A percentile compares a stretch with the other conserved stretches of the same genome.
Evolutionary conservation across 176 grass and related monocot species (phyloP).

Genomic region (Avena insularis): DNA sequence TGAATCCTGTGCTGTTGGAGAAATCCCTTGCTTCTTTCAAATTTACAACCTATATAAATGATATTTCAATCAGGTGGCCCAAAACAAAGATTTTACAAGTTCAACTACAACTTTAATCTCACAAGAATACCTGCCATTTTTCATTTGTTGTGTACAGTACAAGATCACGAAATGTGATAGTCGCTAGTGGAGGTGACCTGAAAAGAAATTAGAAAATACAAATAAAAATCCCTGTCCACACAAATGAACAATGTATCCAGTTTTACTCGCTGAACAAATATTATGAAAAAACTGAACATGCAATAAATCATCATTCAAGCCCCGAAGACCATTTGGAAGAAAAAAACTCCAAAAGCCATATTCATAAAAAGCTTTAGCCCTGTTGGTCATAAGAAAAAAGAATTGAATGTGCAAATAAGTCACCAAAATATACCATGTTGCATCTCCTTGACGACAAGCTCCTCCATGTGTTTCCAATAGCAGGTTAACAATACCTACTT

Average conservation of each 20-base stretch:
- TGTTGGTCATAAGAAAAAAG: constrained; percentile 13
- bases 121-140: constrained; percentile 91
- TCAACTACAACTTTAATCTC: constrained; percentile 31
- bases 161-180: constrained; percentile 90
- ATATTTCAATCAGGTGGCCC: constrained; percentile 36
- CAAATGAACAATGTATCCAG: neutral
- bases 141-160: constrained; percentile 97
- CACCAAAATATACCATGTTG: constrained; percentile 72
- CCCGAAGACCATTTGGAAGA: neutral
- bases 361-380: neutral
- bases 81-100: constrained; percentile 19
- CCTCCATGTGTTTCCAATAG: constrained; percentile 93
- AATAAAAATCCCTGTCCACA: constrained; percentile 21
- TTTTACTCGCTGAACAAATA: neutral
- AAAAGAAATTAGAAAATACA: constrained; percentile 36
- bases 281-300: constrained; percentile 9
- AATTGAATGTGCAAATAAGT: constrained; percentile 17
- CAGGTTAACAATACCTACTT: constrained; percentile 95
- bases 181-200: constrained; percentile 94
- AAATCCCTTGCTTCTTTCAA: constrained; percentile 99
- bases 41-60: constrained; percentile 76
- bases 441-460: constrained; percentile 60
- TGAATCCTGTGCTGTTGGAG: constrained; percentile 89
- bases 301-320: neutral
- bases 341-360: neutral